These are phyloP conservation scores for Trypanosoma platydactyli DNA, from an alignment of 208 protist genomes.

Conservation along the genomic window DNA sequence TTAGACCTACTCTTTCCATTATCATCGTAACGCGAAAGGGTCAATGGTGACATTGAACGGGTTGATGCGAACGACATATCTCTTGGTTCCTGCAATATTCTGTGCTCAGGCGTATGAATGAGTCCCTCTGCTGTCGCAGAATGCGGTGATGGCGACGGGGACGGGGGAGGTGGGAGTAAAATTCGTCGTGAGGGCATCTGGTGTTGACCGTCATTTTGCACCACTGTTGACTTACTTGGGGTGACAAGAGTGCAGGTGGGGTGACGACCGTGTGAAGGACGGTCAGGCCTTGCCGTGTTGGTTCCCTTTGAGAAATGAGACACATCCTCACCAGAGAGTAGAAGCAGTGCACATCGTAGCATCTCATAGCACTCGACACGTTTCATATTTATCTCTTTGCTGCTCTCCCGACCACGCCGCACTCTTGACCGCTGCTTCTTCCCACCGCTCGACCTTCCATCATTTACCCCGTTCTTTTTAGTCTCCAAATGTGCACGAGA, in stretches of 20 bases:
- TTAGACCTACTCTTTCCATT: background rate
- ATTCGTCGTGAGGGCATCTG: background rate
- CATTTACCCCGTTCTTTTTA: background rate
- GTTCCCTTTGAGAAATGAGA: background rate
- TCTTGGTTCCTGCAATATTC: background rate
- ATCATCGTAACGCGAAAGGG: background rate
- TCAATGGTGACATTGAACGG: background rate
- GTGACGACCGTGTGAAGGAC: background rate
- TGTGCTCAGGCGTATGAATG: slow-evolving; percentile 25
- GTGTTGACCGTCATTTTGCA: background rate
- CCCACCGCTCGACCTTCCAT: background rate
- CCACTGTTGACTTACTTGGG: background rate
- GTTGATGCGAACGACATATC: slow-evolving; percentile 7
- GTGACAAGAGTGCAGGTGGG: background rate
- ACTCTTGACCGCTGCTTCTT: background rate
- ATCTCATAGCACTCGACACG: slow-evolving; percentile 15
- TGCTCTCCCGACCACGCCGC: background rate
- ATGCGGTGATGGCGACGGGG: background rate
- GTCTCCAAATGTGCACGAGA: background rate
- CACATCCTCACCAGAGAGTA: background rate
- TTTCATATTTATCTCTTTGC: background rate
- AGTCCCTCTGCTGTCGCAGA: slow-evolving; percentile 17
- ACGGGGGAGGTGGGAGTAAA: background rate
- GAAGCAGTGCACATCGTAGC: slow-evolving; percentile 10
- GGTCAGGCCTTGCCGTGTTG: background rate